phyloP scores from a whole-genome alignment of 2,329 filamentous ascomycete genomes.

The Magnaporthiopsis poae region DNA sequence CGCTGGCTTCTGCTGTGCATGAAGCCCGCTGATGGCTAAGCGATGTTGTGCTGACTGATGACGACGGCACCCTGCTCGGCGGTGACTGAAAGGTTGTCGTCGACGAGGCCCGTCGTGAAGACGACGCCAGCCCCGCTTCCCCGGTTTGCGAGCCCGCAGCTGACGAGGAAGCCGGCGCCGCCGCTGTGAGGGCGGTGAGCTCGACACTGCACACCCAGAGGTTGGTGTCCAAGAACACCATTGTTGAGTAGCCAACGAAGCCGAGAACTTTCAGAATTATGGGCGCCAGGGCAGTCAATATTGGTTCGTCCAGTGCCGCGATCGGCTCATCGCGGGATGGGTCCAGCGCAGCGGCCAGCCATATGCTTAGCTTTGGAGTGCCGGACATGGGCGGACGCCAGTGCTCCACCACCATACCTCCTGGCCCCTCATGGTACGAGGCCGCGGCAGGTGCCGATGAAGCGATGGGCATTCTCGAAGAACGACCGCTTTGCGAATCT shows the following conservation, averaged over 20 bases:
- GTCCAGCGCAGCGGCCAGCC: not conserved
- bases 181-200: not conserved
- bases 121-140: too few relatives aligned
- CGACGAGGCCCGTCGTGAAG: not conserved
- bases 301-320: not conserved
- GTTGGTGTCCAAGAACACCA: not conserved
- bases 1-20: not conserved
- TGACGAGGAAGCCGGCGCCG: too few relatives aligned
- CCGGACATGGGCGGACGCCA: not conserved
- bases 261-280: not conserved
- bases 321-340: not conserved
- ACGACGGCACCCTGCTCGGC: too few relatives aligned
- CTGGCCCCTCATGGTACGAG: not conserved
- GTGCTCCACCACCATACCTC: not conserved
- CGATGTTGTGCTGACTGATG: too few relatives aligned
- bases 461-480: too few relatives aligned
- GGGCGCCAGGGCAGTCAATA: not conserved
- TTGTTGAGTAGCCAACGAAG: not conserved
- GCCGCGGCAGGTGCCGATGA: not conserved
- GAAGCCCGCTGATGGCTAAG: too few relatives aligned
- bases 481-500: too few relatives aligned
- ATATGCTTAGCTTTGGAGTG: not conserved
- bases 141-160: too few relatives aligned
- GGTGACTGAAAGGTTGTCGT: not conserved
- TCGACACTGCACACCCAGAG: conserved; percentile 3